Evolutionary conservation across 1,284 basidiomycete genomes (phyloP).

Genomic region (Ganoderma meredithae): DNA sequence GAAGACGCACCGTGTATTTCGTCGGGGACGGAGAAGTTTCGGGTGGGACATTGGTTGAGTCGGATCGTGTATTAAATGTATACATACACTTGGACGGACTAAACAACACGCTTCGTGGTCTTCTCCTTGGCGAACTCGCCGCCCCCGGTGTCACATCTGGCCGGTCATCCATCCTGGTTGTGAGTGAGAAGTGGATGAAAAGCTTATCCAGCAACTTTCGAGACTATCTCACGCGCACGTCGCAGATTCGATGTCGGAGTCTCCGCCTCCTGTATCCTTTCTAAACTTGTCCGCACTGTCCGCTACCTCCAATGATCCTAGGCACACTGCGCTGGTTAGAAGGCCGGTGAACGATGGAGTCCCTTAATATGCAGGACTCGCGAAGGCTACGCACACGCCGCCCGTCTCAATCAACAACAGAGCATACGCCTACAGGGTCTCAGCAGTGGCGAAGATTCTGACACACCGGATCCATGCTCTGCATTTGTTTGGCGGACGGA

Average conservation of each 20-base stretch:
- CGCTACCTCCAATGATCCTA: too few relatives aligned
- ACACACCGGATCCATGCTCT: too few relatives aligned
- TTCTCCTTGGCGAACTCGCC: background rate
- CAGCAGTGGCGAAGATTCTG: too few relatives aligned
- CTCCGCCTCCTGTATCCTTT: background rate
- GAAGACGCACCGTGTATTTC: background rate
- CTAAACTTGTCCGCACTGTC: background rate
- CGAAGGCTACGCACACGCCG: too few relatives aligned
- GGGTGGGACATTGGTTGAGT: background rate
- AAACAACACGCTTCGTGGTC: background rate
- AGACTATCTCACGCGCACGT: background rate
- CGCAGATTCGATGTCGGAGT: background rate
- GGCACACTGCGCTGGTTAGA: background rate
- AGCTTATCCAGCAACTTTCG: background rate
- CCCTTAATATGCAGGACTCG: background rate
- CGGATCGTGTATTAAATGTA: background rate
- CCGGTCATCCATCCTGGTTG: background rate
- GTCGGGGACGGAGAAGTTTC: conserved; percentile 1
- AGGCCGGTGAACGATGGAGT: background rate
- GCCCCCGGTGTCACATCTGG: background rate
- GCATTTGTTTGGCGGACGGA: too few relatives aligned
- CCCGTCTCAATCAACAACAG: too few relatives aligned
- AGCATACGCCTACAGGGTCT: too few relatives aligned
- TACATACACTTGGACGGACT: background rate
- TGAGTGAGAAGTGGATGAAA: too few relatives aligned